Evolutionary conservation across 129 eudicot genomes (phyloP), one percentile per base, ranked within the genome.

Genomic region (Silybum marianum): DNA sequence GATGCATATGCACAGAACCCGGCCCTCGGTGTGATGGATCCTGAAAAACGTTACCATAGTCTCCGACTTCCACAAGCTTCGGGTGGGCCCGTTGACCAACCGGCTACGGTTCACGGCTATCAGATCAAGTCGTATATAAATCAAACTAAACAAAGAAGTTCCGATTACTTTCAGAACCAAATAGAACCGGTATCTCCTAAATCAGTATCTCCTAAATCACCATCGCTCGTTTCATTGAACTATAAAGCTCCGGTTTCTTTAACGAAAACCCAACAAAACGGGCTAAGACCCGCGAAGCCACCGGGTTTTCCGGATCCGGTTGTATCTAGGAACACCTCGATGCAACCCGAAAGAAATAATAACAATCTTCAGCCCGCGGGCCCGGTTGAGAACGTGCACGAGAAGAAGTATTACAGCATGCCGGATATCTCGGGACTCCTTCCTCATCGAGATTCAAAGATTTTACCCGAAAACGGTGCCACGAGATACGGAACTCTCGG

Each of bases 31-130:
- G 74, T 79, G 71, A 65, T 85, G 83, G 99, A 95, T 67, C 78
- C 90, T 40, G 99, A 95, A 88, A 89, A 95, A 88, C 94, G 97
- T 16, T 95, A 95, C 85, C 88, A 89, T 58, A 92, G 97, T 79
- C 71, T 95, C 83, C 91, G 91, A 46, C 80, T 91, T 70, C 99
- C 98, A 24, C 88, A 77, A 66, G 76, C 72, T 42, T 76, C 88
- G 0, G 71, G 82, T 77, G 84, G 85, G 24, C 83, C 71, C 65
- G 86, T 78, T 39, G 93, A 92, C 81, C 98, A 95, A 80, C 99
- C 98, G 8, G 93, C 92, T 46, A 95, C 99, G 19, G 84, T 93
- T 63, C 98, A 95, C 32, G 98, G 99, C 48, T 89, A 90, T 83
- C 90, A 91, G 67, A 60, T 93, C 69, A 81, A 91, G 32, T 85